phyloP scores from a whole-genome alignment of 2,329 filamentous ascomycete species.

The Aspergillus sojae region DNA sequence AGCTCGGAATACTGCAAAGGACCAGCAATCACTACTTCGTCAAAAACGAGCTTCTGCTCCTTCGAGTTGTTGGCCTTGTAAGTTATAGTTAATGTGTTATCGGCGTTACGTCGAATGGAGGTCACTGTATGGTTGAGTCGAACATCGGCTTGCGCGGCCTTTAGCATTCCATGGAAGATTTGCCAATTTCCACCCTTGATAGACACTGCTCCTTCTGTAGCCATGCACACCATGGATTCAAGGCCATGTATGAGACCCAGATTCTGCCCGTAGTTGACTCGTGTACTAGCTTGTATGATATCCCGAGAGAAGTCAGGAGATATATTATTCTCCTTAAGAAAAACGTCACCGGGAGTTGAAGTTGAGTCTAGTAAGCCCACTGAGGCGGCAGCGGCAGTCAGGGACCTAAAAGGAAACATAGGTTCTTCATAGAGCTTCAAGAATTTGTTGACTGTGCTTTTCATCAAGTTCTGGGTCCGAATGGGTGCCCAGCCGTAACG shows the following conservation, averaged over 20 bases:
- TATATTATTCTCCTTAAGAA: constrained; percentile 69
- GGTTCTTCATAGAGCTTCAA: constrained; percentile 78
- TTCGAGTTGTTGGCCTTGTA: constrained; percentile 21
- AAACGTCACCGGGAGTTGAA: constrained; percentile 71
- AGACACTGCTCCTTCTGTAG: constrained; percentile 78
- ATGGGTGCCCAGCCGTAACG: constrained; percentile 81
- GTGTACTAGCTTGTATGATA: constrained; percentile 84
- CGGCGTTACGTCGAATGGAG: constrained; percentile 51
- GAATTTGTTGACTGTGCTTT: constrained; percentile 71
- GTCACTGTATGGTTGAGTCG: constrained; percentile 69
- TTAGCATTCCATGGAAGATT: constrained; percentile 84
- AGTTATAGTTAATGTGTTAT: constrained; percentile 51
- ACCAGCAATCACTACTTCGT: constrained; percentile 79
- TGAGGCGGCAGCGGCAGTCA: constrained; percentile 69
- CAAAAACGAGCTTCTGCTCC: constrained; percentile 54
- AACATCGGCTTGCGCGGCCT: constrained; percentile 62
- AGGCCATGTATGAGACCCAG: constrained; percentile 83
- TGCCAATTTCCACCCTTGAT: constrained; percentile 89
- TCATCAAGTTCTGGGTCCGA: constrained; percentile 71
- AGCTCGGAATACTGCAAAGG: constrained; percentile 83
- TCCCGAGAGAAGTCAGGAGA: constrained; percentile 70
- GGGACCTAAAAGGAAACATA: constrained; percentile 78
- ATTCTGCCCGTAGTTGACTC: constrained; percentile 95
- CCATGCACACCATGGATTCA: constrained; percentile 90
- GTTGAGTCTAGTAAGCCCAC: constrained; percentile 70